phyloP scores from a whole-genome alignment of 441 rosid species.

The Mallotus repandus region DNA sequence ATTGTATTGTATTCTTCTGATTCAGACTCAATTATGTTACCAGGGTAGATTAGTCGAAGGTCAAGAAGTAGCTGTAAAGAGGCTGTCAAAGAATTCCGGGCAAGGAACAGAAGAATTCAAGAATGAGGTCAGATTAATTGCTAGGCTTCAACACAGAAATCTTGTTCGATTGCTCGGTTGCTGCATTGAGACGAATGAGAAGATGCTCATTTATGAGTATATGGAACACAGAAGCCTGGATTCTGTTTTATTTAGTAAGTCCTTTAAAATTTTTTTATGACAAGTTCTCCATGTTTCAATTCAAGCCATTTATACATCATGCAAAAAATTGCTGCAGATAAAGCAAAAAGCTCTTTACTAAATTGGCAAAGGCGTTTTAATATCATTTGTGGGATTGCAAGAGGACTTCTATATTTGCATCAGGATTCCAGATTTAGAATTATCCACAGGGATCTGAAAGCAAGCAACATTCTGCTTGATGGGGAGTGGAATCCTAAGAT shows the following conservation, averaged over 20 bases:
- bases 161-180: slow-evolving; percentile 57
- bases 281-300: neutral
- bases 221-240: slow-evolving; percentile 57
- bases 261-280: neutral
- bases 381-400: slow-evolving; percentile 31
- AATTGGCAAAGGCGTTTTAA: slow-evolving; percentile 26
- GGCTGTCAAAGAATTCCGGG: slow-evolving; percentile 50
- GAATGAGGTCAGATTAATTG: slow-evolving; percentile 54
- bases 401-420: slow-evolving; percentile 35
- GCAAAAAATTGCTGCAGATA: slow-evolving; percentile 31
- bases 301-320: neutral
- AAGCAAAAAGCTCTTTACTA: slow-evolving; percentile 16
- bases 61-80: slow-evolving; percentile 51
- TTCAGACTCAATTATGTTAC: neutral
- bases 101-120: slow-evolving; percentile 62
- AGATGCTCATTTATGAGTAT: slow-evolving; percentile 52
- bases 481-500: slow-evolving; percentile 64
- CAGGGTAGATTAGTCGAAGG: slow-evolving; percentile 65
- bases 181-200: slow-evolving; percentile 47
- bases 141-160: slow-evolving; percentile 59
- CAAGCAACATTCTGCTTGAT: slow-evolving; percentile 71
- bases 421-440: slow-evolving; percentile 45
- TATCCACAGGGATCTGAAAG: slow-evolving; percentile 51
- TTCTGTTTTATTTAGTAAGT: slow-evolving; percentile 47
- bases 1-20: neutral